phyloP scores from a whole-genome alignment of 768 basidiomycete species.

The Termitomyces sp. region DNA sequence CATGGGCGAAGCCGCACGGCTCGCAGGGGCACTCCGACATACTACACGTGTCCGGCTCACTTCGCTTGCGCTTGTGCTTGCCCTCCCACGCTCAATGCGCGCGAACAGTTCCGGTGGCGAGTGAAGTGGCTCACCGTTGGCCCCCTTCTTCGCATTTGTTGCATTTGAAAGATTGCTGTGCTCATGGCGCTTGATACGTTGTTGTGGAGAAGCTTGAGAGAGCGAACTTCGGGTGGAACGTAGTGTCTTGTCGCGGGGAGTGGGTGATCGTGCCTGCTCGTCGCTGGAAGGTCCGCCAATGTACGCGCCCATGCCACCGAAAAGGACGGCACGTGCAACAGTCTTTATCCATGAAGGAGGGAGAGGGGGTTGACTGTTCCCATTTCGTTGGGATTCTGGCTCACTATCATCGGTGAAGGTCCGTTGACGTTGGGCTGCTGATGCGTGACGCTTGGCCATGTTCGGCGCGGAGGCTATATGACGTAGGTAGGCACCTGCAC shows the following conservation, averaged over 20 bases:
- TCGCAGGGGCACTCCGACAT: conserved; percentile 67
- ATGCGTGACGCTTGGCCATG: conserved; percentile 31
- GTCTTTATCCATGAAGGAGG: conserved; percentile 67
- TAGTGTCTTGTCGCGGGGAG: conserved; percentile 15
- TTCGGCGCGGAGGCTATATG: conserved; percentile 63
- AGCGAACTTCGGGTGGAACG: conserved; percentile 34
- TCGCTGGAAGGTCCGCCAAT: conserved; percentile 32
- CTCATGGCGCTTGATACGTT: conserved; percentile 9
- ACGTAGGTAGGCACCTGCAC: conserved; percentile 63
- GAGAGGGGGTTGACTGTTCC: conserved; percentile 44
- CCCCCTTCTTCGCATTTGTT: conserved; percentile 20
- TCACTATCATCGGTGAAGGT: conserved; percentile 28
- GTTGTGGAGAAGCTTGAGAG: conserved; percentile 25
- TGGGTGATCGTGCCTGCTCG: conserved; percentile 1
- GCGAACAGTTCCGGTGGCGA: conserved; percentile 33
- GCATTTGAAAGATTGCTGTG: conserved; percentile 27
- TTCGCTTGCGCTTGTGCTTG: conserved; percentile 29
- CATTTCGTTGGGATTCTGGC: conserved; percentile 18
- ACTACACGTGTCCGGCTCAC: conserved; percentile 53
- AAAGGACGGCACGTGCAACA: conserved; percentile 61
- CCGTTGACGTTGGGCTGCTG: conserved; percentile 18
- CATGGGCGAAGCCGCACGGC: conserved; percentile 46
- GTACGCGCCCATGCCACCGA: conserved; percentile 41
- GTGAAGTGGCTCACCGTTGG: neutral
- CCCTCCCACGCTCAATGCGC: conserved; percentile 27